These are phyloP conservation scores for Trichoderma erinaceum DNA, from an alignment of 495 filamentous ascomycete species.

Conservation along the genomic window DNA sequence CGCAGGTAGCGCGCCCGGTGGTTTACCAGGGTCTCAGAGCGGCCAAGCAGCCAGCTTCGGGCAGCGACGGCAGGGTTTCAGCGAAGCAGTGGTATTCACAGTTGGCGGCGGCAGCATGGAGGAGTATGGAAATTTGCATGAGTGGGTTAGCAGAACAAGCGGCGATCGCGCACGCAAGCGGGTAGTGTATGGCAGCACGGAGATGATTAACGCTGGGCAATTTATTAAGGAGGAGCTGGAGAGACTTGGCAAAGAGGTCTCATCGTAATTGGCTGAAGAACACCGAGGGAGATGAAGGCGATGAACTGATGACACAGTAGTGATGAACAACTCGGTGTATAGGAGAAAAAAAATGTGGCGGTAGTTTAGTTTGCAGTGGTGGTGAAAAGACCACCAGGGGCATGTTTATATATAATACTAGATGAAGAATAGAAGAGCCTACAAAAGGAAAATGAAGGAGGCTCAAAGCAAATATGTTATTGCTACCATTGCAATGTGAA, in stretches of 20 bases:
- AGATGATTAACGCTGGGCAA: conserved; percentile 82
- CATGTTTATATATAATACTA: neutral
- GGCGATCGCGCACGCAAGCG: conserved; percentile 54
- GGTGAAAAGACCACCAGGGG: no score
- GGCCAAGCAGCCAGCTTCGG: conserved; percentile 87
- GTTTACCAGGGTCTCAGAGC: conserved; percentile 35
- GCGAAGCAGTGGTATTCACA: conserved; percentile 92
- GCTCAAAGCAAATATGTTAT: neutral
- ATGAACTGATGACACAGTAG: no score
- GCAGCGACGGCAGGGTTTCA: conserved; percentile 86
- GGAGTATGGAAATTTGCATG: conserved; percentile 95
- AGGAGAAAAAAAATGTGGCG: no score
- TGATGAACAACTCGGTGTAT: no score
- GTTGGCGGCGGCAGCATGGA: conserved; percentile 98
- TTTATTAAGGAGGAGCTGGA: conserved; percentile 79
- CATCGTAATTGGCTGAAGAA: conserved; percentile 18
- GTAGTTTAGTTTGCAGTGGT: no score
- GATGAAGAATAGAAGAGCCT: neutral
- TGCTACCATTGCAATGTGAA: no score
- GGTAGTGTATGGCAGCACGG: conserved; percentile 94
- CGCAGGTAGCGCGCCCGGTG: conserved; percentile 34
- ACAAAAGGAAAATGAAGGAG: neutral
- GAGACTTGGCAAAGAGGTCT: conserved; percentile 57
- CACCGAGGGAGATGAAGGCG: neutral
- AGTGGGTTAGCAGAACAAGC: conserved; percentile 79